Evolutionary conservation across 306 rosid genomes (phyloP).

Genomic region (Acmispon strigosus): DNA sequence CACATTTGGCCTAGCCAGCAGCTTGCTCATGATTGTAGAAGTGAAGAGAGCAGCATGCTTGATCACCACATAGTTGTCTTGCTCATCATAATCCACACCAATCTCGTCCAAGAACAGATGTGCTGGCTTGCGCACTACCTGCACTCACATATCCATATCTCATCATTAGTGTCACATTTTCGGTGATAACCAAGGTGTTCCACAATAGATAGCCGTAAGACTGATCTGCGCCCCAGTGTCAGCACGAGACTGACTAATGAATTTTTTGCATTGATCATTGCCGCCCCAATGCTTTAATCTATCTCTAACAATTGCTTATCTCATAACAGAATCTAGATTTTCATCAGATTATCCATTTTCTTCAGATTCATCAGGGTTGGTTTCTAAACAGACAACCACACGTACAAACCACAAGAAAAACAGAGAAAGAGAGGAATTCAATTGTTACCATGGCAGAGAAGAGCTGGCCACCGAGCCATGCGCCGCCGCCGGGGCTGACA

Average conservation of each 20-base stretch:
- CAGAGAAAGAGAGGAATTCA: neutral
- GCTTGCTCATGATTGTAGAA: conserved; percentile 93
- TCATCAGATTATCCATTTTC: neutral
- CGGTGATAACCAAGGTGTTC: no score
- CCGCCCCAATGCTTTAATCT: no score
- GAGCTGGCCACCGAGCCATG: conserved; percentile 95
- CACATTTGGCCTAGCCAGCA: conserved; percentile 66
- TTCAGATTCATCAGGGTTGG: neutral
- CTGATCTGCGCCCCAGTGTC: no score
- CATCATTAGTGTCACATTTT: neutral
- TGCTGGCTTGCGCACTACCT: conserved; percentile 76
- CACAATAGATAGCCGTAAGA: no score
- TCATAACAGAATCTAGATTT: neutral
- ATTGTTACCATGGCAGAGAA: conserved; percentile 71
- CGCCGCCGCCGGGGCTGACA: conserved; percentile 88
- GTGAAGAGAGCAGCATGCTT: conserved; percentile 90
- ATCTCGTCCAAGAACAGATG: conserved; percentile 69
- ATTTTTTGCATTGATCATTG: no score
- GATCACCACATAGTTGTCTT: conserved; percentile 74
- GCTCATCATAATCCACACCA: conserved; percentile 64
- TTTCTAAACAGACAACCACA: neutral
- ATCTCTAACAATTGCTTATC: no score
- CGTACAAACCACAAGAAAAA: no score
- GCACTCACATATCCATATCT: neutral
- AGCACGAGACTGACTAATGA: no score